Evolutionary conservation across 495 filamentous ascomycete genomes (phyloP).

Genomic region (Penicillium psychrofluorescens): DNA sequence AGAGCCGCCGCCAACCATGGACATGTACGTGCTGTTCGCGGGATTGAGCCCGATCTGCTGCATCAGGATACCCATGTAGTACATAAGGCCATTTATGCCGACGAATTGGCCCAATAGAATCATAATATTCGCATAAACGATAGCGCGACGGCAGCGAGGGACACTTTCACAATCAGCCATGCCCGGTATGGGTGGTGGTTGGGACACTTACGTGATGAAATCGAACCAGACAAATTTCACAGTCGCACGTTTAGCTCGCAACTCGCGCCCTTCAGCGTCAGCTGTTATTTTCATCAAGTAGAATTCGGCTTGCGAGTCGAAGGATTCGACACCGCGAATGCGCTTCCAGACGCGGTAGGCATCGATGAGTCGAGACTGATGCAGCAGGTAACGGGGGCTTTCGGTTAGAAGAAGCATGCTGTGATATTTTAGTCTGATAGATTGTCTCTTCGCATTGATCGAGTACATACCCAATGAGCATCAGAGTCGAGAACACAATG

Average conservation of each 20-base stretch:
- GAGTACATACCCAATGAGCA: constrained; percentile 26
- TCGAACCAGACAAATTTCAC: constrained; percentile 51
- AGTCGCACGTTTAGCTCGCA: constrained; percentile 11
- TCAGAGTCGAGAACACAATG: constrained; percentile 53
- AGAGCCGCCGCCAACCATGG: constrained; percentile 53
- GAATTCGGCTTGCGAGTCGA: constrained; percentile 51
- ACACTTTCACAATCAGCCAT: too few species aligned
- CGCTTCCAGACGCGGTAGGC: constrained; percentile 53
- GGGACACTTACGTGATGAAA: constrained; percentile 46
- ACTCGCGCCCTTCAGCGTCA: constrained; percentile 36
- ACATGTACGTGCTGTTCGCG: constrained; percentile 50
- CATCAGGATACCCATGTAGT: constrained; percentile 56
- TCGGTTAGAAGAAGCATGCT: constrained; percentile 53
- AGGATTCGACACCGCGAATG: constrained; percentile 44
- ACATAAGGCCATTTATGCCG: constrained; percentile 56
- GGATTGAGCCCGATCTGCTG: constrained; percentile 47
- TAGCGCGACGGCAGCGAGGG: constrained; percentile 45
- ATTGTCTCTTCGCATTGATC: too few species aligned
- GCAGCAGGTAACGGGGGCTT: constrained; percentile 50
- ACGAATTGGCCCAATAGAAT: constrained; percentile 56
- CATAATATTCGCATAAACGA: constrained; percentile 57
- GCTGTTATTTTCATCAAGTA: constrained; percentile 52
- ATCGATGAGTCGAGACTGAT: constrained; percentile 38
- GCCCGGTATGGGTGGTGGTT: too few species aligned
- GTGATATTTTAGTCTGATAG: too few species aligned